Conservation (phyloP, 768 basidiomycete species). For the Lenzites betulinus region DNA sequence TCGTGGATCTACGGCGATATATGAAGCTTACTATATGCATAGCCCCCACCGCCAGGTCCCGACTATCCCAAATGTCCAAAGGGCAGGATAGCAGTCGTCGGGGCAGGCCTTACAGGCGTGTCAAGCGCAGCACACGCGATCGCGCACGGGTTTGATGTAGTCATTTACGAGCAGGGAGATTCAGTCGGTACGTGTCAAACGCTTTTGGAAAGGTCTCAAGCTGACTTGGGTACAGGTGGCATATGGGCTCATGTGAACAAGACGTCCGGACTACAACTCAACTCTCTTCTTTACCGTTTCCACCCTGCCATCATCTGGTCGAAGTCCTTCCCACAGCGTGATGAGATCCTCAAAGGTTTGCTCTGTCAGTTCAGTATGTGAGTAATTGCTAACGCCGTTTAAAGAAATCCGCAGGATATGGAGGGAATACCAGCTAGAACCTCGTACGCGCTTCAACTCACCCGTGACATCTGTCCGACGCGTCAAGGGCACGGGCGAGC, state of each 20-base stretch:
- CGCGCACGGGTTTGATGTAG: slow-evolving; percentile 54
- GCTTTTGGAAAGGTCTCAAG: not conserved
- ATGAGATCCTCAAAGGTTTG: slow-evolving; percentile 50
- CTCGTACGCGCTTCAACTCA: slow-evolving; percentile 47
- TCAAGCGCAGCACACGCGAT: slow-evolving; percentile 55
- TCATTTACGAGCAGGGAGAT: slow-evolving; percentile 44
- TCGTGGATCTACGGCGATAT: too few relatives aligned
- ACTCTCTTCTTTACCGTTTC: slow-evolving; percentile 53
- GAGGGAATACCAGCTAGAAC: slow-evolving; percentile 51
- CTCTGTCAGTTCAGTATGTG: not conserved
- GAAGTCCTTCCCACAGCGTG: slow-evolving; percentile 46
- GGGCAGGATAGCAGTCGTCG: slow-evolving; percentile 51
- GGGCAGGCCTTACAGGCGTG: slow-evolving; percentile 53
- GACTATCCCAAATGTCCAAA: slow-evolving; percentile 17
- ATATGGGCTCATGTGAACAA: slow-evolving; percentile 55
- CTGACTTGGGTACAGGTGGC: slow-evolving; percentile 35
- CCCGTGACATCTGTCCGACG: slow-evolving; percentile 41
- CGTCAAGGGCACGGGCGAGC: slow-evolving; percentile 22
- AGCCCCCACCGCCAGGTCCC: slow-evolving; percentile 25
- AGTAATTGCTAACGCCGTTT: not conserved
- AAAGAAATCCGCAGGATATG: slow-evolving; percentile 39
- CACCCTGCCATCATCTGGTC: slow-evolving; percentile 49
- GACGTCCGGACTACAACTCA: slow-evolving; percentile 53
- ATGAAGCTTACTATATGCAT: not conserved
- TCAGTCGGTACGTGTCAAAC: slow-evolving; percentile 24